These are phyloP conservation scores for Polychaeton citri DNA, from an alignment of 2,329 filamentous ascomycete genomes.

Conservation along the genomic window DNA sequence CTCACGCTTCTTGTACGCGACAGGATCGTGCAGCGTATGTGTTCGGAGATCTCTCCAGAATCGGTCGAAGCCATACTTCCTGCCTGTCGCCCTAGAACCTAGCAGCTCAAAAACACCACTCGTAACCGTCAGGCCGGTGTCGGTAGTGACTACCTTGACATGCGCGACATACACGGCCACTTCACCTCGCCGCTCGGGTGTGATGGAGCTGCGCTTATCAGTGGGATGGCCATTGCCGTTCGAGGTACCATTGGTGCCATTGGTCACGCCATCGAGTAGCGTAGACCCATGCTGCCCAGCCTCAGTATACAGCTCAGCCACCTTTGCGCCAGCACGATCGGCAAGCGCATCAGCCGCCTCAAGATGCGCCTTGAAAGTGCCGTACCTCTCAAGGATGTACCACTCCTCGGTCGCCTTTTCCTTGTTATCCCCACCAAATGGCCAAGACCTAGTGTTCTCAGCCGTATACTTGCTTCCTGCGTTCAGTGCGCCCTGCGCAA, in stretches of 20 bases:
- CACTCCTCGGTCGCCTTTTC: conserved; percentile 47
- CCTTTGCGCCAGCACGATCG: conserved; percentile 40
- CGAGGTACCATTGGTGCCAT: conserved; percentile 10
- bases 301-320: conserved; percentile 33
- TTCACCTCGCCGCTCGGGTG: conserved; percentile 42
- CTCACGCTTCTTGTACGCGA: conserved; percentile 54
- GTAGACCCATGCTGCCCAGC: conserved; percentile 16
- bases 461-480: conserved; percentile 44
- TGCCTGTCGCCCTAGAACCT: conserved; percentile 43
- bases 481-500: conserved; percentile 45
- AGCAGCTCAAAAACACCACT: conserved; percentile 52
- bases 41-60: conserved; percentile 56
- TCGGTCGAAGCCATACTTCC: conserved; percentile 47
- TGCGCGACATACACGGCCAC: conserved; percentile 50
- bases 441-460: conserved; percentile 47
- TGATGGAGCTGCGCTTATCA: conserved; percentile 29
- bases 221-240: conserved; percentile 4
- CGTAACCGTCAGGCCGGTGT: conserved; percentile 45
- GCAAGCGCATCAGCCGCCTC: conserved; percentile 46
- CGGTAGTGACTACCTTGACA: conserved; percentile 49
- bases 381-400: conserved; percentile 52
- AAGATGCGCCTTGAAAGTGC: conserved; percentile 49
- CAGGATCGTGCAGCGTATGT: conserved; percentile 53
- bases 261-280: conserved; percentile 3
- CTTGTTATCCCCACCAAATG: conserved; percentile 50